phyloP scores from a whole-genome alignment of 495 filamentous ascomycete genomes.

The Penicillium diatomitis region DNA sequence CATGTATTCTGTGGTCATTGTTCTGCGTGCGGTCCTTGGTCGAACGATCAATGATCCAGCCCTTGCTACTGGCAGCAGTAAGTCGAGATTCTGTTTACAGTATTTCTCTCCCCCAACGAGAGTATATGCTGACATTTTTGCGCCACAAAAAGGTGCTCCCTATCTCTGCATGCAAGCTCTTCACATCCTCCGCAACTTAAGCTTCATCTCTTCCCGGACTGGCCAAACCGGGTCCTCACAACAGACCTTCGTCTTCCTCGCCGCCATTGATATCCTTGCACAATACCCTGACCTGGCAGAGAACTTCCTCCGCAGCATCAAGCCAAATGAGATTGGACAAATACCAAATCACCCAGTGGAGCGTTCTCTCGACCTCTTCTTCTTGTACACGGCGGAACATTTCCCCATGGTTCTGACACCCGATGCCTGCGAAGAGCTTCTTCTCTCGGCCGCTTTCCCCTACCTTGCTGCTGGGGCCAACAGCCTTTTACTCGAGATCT shows the following conservation, averaged over 20 bases:
- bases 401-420: conserved; percentile 63
- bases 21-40: conserved; percentile 63
- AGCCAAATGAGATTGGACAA: conserved; percentile 45
- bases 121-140: neutral
- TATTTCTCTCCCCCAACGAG: neutral
- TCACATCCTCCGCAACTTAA: conserved; percentile 69
- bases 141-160: conserved; percentile 43
- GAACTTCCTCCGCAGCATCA: conserved; percentile 59
- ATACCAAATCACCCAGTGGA: conserved; percentile 71
- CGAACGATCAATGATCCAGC: conserved; percentile 50
- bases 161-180: conserved; percentile 68
- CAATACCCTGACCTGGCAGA: conserved; percentile 61
- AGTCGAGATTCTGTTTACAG: conserved; percentile 8
- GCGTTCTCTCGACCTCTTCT: conserved; percentile 78
- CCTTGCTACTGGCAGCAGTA: conserved; percentile 47
- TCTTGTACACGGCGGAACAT: conserved; percentile 83
- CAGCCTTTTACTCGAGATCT: conserved; percentile 60
- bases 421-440: conserved; percentile 56
- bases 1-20: conserved; percentile 70
- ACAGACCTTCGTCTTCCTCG: conserved; percentile 75
- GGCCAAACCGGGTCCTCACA: conserved; percentile 67
- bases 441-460: conserved; percentile 63
- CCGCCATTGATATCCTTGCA: conserved; percentile 80
- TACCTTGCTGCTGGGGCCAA: conserved; percentile 65
- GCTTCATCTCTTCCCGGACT: conserved; percentile 76